Percentiles rank a stretch among this genome's conserved stretches.
Evolutionary conservation across 1,139 yeast species (phyloP).

Genomic region (Yamadazyma mexicana): DNA sequence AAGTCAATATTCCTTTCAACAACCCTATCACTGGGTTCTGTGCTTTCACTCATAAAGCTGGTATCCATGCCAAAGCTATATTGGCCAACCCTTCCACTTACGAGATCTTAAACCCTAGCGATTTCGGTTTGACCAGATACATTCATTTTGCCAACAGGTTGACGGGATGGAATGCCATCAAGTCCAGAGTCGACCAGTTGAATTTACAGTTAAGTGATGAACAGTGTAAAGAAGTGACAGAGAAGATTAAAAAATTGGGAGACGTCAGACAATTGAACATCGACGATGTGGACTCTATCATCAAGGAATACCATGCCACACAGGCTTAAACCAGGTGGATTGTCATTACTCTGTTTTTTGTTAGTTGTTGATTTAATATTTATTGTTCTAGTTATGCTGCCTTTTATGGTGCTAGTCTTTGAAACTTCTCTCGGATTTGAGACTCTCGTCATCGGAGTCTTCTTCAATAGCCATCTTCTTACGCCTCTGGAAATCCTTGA

Average conservation of each 20-base stretch:
- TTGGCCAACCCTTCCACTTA: constrained; percentile 97
- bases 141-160: constrained; percentile 97
- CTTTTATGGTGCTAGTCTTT: neutral
- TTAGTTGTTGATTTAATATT: no score
- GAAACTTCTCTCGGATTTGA: neutral
- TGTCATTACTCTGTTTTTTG: no score
- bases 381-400: no score
- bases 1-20: constrained; percentile 95
- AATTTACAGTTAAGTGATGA: constrained; percentile 87
- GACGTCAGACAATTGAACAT: constrained; percentile 93
- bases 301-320: constrained; percentile 85
- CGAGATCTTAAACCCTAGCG: constrained; percentile 92
- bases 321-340: constrained; percentile 13
- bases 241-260: constrained; percentile 89
- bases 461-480: constrained; percentile 34
- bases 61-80: constrained; percentile 98
- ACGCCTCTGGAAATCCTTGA: constrained; percentile 82
- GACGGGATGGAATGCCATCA: constrained; percentile 99
- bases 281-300: constrained; percentile 96
- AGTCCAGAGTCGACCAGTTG: constrained; percentile 96
- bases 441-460: constrained; percentile 35
- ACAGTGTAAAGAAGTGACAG: constrained; percentile 92
- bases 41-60: constrained; percentile 99
- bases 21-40: constrained; percentile 99
- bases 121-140: constrained; percentile 92